phyloP scores from a whole-genome alignment of 2,329 filamentous ascomycete species.

The Allantophomopsis cytisporea region DNA sequence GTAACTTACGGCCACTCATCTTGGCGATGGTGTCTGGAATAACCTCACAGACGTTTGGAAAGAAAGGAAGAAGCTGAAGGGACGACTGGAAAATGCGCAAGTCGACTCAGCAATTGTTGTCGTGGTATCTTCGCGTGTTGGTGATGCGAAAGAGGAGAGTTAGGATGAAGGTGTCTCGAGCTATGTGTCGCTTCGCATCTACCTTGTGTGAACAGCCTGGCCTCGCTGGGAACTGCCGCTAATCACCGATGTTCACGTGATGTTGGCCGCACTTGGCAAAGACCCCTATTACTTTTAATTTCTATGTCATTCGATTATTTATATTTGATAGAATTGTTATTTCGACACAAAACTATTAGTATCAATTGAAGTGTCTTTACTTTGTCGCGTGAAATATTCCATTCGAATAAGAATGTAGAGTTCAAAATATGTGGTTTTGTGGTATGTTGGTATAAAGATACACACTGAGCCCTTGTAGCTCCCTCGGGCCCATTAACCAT shows the following conservation, averaged over 20 bases:
- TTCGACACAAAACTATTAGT: not conserved
- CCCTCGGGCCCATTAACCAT: no score
- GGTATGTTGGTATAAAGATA: no score
- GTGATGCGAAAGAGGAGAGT: not conserved
- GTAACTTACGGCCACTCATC: slow-evolving; percentile 26
- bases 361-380: no score
- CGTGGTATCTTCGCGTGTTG: slow-evolving; percentile 1
- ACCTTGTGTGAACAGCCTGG: not conserved
- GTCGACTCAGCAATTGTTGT: not conserved
- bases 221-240: no score
- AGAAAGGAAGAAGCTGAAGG: slow-evolving; percentile 15
- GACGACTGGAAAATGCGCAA: slow-evolving; percentile 2
- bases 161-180: not conserved
- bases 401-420: no score
- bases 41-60: slow-evolving; percentile 21
- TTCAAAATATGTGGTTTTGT: no score
- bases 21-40: slow-evolving; percentile 20
- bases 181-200: not conserved
- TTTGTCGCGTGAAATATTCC: no score
- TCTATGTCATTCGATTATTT: not conserved
- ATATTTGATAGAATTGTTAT: not conserved
- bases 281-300: not conserved
- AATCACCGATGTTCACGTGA: no score
- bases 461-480: no score
- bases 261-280: no score